Evolutionary conservation across 176 grass and related monocot species (phyloP).

Genomic region (Oryza brachyantha): DNA sequence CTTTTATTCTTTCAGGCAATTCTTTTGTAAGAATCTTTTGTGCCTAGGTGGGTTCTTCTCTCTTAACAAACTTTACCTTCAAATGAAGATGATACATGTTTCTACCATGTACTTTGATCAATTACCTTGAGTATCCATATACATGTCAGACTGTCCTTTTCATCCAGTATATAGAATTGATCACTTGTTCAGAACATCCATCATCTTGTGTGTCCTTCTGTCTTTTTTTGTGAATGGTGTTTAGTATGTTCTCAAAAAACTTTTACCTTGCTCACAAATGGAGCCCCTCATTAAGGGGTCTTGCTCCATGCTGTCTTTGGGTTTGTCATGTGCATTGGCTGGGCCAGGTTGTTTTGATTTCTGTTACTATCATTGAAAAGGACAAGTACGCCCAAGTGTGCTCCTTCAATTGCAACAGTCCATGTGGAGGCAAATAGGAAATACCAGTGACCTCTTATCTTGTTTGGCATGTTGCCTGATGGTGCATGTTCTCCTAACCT

Average conservation of each 20-base stretch:
- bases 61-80: constrained; percentile 42
- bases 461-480: constrained; percentile 12
- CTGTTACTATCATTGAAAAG: constrained; percentile 32
- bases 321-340: constrained; percentile 40
- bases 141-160: not conserved
- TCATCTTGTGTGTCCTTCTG: not conserved
- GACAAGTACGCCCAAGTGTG: constrained; percentile 39
- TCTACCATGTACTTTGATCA: constrained; percentile 26
- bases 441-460: not conserved
- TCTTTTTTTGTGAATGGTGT: not conserved
- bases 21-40: constrained; percentile 62
- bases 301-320: constrained; percentile 27
- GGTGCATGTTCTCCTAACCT: constrained; percentile 24
- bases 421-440: constrained; percentile 45
- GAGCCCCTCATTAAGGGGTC: not conserved
- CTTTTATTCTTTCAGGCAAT: constrained; percentile 54
- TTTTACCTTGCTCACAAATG: constrained; percentile 22
- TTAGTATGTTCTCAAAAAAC: not conserved
- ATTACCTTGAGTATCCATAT: constrained; percentile 20
- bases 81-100: constrained; percentile 56
- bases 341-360: constrained; percentile 23
- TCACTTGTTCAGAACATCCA: not conserved
- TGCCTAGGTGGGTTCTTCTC: constrained; percentile 30
- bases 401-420: constrained; percentile 21
- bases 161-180: not conserved